A percentile compares a stretch with the other conserved stretches of the same genome.
Evolutionary conservation across 768 basidiomycete species (phyloP).

Genomic region (Mycena vulgaris): DNA sequence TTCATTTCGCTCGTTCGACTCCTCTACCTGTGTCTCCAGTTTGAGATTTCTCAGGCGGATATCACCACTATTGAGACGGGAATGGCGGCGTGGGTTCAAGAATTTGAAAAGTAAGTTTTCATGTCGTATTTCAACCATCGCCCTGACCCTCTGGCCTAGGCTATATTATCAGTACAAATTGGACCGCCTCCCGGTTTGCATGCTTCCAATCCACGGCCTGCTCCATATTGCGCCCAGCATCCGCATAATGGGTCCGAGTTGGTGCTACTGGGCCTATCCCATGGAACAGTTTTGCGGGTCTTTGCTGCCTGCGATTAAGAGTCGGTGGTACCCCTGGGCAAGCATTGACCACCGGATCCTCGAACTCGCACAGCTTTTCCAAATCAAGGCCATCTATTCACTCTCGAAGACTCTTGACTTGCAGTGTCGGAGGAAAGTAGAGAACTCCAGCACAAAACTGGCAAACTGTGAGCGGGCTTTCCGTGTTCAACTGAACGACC

Average conservation of each 20-base stretch:
- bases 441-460: conserved; percentile 8
- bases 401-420: neutral
- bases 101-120: conserved; percentile 48
- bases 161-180: conserved; percentile 41
- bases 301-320: conserved; percentile 36
- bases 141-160: conserved; percentile 14
- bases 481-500: neutral
- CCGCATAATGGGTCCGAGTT: conserved; percentile 37
- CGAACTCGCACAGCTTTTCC: conserved; percentile 20
- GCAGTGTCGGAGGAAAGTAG: neutral
- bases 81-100: conserved; percentile 45
- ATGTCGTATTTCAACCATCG: neutral
- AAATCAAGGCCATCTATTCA: conserved; percentile 8
- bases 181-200: conserved; percentile 35
- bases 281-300: conserved; percentile 45
- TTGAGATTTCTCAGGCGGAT: conserved; percentile 40
- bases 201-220: conserved; percentile 49
- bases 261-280: conserved; percentile 44
- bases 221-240: conserved; percentile 31
- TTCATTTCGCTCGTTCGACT: conserved; percentile 49
- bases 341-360: conserved; percentile 31
- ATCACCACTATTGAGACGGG: conserved; percentile 40
- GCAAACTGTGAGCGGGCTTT: neutral
- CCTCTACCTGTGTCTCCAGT: conserved; percentile 49
- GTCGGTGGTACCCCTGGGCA: conserved; percentile 37